phyloP scores from a whole-genome alignment of 192 early-diverging fungal genomes.

The Haplosporangium gracile region DNA sequence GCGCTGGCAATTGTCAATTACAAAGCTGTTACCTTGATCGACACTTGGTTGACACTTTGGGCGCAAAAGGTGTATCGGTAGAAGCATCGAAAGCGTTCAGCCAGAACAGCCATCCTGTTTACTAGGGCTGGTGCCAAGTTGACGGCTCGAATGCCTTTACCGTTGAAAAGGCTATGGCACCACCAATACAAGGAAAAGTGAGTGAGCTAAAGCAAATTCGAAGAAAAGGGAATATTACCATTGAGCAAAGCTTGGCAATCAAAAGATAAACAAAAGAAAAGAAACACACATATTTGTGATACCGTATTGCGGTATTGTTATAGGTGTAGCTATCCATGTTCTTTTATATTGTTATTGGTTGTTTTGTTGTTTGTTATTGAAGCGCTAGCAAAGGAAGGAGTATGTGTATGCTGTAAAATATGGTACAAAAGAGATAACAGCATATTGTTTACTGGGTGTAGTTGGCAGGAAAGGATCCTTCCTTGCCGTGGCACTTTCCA shows the following conservation, averaged over 20 bases:
- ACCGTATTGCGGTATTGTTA: not conserved
- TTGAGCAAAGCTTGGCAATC: not conserved
- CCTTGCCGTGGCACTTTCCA: conserved; percentile 73
- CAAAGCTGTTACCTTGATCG: not conserved
- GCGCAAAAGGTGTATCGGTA: not conserved
- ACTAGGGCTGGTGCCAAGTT: not conserved
- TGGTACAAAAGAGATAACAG: not conserved
- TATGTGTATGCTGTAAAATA: not conserved
- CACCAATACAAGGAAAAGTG: not conserved
- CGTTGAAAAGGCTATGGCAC: not conserved
- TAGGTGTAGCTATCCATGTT: not conserved
- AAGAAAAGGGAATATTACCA: not conserved
- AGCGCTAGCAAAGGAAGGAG: not conserved
- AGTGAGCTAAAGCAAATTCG: not conserved
- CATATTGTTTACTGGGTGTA: conserved; percentile 62
- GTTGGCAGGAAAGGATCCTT: conserved; percentile 85
- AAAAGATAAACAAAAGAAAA: not conserved
- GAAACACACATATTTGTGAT: too few relatives aligned
- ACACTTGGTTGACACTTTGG: too few relatives aligned
- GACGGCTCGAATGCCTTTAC: not conserved
- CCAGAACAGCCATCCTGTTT: not conserved
- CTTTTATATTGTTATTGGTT: not conserved
- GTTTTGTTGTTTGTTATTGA: not conserved
- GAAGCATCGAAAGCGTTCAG: not conserved
- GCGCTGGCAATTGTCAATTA: not conserved